Evolutionary conservation across 2,329 filamentous ascomycete genomes (phyloP).

Genomic region (Aschersonia sp.): DNA sequence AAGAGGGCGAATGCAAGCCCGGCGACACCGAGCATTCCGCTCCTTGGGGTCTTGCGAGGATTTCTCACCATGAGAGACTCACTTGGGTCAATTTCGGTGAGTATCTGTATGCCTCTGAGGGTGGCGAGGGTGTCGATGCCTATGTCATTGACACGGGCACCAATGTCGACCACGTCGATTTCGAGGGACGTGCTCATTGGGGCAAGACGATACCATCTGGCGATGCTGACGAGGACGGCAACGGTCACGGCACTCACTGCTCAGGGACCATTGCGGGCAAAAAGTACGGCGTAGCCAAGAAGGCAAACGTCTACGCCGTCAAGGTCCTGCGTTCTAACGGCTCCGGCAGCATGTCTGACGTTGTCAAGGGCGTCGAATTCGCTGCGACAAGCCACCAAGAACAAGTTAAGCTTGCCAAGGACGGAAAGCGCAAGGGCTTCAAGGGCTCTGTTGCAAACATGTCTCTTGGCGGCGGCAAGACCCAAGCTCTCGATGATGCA

Average conservation of each 20-base stretch:
- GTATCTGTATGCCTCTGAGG: conserved; percentile 82
- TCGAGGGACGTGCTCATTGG: conserved; percentile 90
- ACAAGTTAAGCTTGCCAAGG: conserved; percentile 66
- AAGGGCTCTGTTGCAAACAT: conserved; percentile 99
- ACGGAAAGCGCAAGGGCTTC: conserved; percentile 87
- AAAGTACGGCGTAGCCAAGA: conserved; percentile 99
- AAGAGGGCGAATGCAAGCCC: conserved; percentile 26
- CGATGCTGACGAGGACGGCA: conserved; percentile 84
- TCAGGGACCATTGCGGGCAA: conserved; percentile 94
- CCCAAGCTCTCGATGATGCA: conserved; percentile 73
- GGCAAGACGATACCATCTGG: conserved; percentile 85
- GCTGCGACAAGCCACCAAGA: conserved; percentile 69
- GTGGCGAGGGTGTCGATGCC: conserved; percentile 94
- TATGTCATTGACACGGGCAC: conserved; percentile 98
- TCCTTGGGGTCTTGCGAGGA: conserved; percentile 97
- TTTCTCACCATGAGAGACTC: conserved; percentile 82
- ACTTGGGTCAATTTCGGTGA: conserved; percentile 97
- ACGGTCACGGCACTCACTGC: conserved; percentile 98
- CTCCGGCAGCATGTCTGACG: conserved; percentile 96
- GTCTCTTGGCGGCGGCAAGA: conserved; percentile 97
- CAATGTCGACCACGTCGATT: conserved; percentile 89
- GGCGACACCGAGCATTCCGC: conserved; percentile 72
- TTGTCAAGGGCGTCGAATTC: conserved; percentile 96
- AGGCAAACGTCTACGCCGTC: conserved; percentile 90
- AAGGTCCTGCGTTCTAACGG: conserved; percentile 97